These are phyloP conservation scores for Cyclotella baltica DNA, from an alignment of 108 stramenopile species.

Conservation along the genomic window DNA sequence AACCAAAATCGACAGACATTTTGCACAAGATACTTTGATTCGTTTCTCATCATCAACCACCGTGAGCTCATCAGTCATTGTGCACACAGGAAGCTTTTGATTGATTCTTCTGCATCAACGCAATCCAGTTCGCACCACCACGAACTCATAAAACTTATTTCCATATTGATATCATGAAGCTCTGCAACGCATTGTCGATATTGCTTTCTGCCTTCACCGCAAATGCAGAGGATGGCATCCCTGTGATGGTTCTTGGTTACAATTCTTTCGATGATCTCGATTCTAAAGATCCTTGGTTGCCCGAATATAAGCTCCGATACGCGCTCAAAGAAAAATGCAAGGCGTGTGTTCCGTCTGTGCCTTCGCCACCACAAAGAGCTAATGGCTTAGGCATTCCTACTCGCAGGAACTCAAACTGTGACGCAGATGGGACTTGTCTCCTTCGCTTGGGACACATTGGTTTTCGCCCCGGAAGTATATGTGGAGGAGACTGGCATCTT, in stretches of 20 bases:
- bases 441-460: background rate
- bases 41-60: too few relatives aligned
- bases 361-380: background rate
- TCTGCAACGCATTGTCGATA: too few relatives aligned
- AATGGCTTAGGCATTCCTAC: background rate
- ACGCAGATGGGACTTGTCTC: background rate
- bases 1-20: too few relatives aligned
- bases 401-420: background rate
- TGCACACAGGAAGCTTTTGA: too few relatives aligned
- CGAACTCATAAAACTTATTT: too few relatives aligned
- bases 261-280: background rate
- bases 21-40: too few relatives aligned
- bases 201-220: background rate
- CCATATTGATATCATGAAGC: too few relatives aligned
- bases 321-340: background rate
- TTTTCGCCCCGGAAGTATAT: background rate
- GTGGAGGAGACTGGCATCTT: background rate
- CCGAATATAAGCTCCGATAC: background rate
- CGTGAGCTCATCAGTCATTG: too few relatives aligned
- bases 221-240: background rate
- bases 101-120: too few relatives aligned
- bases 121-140: too few relatives aligned
- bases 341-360: background rate
- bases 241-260: background rate
- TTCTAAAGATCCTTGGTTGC: background rate